Conservation (phyloP, 192 early-diverging fungal genomes). For the Coemansia aciculifera region DNA sequence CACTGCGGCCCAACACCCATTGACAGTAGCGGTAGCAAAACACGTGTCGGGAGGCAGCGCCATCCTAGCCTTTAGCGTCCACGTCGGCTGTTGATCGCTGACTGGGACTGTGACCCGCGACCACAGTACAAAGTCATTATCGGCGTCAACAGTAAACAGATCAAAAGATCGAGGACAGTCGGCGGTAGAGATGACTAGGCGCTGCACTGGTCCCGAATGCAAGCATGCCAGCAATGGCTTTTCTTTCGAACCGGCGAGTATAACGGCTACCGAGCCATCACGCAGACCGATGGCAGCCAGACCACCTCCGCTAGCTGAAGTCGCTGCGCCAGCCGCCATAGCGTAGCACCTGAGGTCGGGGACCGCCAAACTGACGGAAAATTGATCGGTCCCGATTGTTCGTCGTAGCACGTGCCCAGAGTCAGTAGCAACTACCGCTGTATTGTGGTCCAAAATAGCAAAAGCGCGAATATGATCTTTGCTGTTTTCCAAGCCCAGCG, state of each 20-base stretch:
- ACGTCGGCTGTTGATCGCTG: neutral
- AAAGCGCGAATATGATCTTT: conserved; percentile 41
- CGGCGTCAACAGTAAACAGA: conserved; percentile 5
- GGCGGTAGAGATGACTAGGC: neutral
- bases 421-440: conserved; percentile 44
- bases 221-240: neutral
- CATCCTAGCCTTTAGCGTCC: neutral
- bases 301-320: neutral
- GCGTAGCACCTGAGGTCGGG: conserved; percentile 27
- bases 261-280: conserved; percentile 29
- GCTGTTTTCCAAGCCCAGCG: conserved; percentile 1
- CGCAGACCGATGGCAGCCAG: conserved; percentile 30
- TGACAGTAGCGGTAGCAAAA: conserved; percentile 17
- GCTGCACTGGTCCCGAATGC: neutral
- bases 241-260: neutral
- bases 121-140: conserved; percentile 5
- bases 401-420: conserved; percentile 42
- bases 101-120: neutral
- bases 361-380: neutral
- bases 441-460: conserved; percentile 32
- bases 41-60: conserved; percentile 1
- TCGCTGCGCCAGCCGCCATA: conserved; percentile 2
- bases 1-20: conserved; percentile 11
- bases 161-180: neutral
- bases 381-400: neutral